phyloP scores from a whole-genome alignment of 768 basidiomycete species.

The Tulasnella sp. region DNA sequence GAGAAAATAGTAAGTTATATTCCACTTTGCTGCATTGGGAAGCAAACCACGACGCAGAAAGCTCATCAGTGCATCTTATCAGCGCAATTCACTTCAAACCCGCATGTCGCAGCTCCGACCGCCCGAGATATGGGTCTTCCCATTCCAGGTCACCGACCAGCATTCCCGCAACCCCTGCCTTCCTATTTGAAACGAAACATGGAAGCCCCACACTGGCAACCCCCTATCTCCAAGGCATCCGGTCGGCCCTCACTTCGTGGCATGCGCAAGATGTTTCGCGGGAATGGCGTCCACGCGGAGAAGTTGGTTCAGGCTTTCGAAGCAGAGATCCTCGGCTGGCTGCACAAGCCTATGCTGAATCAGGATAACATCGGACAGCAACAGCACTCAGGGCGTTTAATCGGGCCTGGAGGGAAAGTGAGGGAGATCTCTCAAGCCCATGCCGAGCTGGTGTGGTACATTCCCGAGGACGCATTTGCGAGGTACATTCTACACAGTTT shows the following conservation, averaged over 20 bases:
- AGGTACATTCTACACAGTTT: constrained; percentile 76
- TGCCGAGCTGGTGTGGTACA: constrained; percentile 60
- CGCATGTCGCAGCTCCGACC: constrained; percentile 55
- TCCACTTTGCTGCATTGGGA: neutral
- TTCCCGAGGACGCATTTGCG: constrained; percentile 51
- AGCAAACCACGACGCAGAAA: neutral
- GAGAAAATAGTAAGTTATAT: constrained; percentile 52
- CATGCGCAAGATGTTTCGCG: constrained; percentile 54
- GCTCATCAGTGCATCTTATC: neutral
- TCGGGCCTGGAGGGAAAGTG: constrained; percentile 28
- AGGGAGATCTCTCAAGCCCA: constrained; percentile 58
- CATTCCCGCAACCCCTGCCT: constrained; percentile 71
- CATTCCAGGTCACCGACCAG: constrained; percentile 36
- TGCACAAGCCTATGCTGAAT: constrained; percentile 38
- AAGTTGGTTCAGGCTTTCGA: constrained; percentile 60
- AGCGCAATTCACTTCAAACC: constrained; percentile 66
- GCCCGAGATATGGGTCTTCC: constrained; percentile 42
- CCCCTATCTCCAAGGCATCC: constrained; percentile 35
- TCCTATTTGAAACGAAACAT: constrained; percentile 52
- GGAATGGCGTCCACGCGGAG: constrained; percentile 47
- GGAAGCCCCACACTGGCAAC: constrained; percentile 36
- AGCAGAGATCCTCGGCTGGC: constrained; percentile 48
- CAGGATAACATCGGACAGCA: constrained; percentile 1
- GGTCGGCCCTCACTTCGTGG: constrained; percentile 51
- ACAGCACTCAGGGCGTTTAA: constrained; percentile 1